These are phyloP conservation scores for Sphagnum contortum DNA, from an alignment of 225 moss, liverwort and hornwort genomes.

Conservation along the genomic window DNA sequence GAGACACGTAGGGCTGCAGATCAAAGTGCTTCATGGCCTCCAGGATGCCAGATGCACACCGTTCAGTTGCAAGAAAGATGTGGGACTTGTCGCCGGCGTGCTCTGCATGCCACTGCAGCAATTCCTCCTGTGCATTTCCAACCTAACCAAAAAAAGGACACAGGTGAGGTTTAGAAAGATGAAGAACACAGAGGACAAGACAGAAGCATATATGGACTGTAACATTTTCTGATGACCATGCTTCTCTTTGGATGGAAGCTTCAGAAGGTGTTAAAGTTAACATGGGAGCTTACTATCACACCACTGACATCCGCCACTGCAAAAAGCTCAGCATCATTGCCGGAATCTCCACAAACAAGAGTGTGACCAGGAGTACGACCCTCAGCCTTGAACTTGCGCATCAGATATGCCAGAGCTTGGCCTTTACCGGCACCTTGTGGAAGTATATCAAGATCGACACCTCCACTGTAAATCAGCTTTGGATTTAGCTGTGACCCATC, in stretches of 20 bases:
- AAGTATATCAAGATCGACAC: constrained; percentile 76
- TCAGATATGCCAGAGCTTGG: constrained; percentile 65
- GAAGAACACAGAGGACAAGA: neutral
- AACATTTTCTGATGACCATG: too few relatives aligned
- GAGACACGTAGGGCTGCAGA: constrained; percentile 61
- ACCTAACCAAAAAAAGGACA: constrained; percentile 29
- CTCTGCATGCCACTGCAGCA: constrained; percentile 66
- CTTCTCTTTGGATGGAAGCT: too few relatives aligned
- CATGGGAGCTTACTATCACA: constrained; percentile 56
- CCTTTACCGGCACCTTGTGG: constrained; percentile 88
- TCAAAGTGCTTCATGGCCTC: constrained; percentile 86
- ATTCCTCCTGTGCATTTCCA: constrained; percentile 84
- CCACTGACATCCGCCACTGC: constrained; percentile 61
- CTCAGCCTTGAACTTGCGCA: constrained; percentile 63
- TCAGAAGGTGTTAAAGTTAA: too few relatives aligned
- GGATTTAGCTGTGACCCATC: constrained; percentile 47
- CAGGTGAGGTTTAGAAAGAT: neutral
- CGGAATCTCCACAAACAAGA: constrained; percentile 93
- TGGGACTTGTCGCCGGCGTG: constrained; percentile 44
- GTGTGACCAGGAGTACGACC: constrained; percentile 42
- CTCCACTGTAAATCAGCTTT: constrained; percentile 85
- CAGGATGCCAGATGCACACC: constrained; percentile 85
- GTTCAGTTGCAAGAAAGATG: constrained; percentile 69
- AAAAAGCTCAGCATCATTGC: constrained; percentile 91
- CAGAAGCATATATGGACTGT: neutral